Evolutionary conservation across 805 yeast species (phyloP).

Genomic region (Phaffomyces antillensis): DNA sequence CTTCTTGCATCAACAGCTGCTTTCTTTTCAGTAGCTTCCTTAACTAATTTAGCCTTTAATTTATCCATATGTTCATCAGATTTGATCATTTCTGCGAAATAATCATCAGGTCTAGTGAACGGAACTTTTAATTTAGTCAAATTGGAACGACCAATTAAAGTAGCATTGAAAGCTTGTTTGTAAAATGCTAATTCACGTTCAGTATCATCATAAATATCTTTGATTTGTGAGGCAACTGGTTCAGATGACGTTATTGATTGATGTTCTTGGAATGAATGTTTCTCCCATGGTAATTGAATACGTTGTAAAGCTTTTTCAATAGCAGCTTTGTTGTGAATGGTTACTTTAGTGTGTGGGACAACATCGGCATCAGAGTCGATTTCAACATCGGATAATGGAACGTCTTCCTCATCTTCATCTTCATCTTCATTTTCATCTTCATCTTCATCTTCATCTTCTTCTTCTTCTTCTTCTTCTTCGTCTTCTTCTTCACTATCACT

Average conservation of each 20-base stretch:
- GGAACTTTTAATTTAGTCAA: conserved; percentile 69
- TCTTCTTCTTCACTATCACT: conserved; percentile 38
- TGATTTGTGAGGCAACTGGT: conserved; percentile 58
- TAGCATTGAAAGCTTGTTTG: conserved; percentile 88
- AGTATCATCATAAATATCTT: conserved; percentile 90
- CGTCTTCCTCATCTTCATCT: conserved; percentile 71
- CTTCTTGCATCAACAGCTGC: conserved; percentile 90
- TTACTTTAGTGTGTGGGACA: conserved; percentile 84
- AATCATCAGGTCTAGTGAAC: conserved; percentile 89
- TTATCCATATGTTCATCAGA: conserved; percentile 97
- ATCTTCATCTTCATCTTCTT: conserved; percentile 34
- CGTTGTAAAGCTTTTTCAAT: conserved; percentile 61
- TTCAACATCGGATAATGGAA: conserved; percentile 87
- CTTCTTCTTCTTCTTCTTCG: conserved; percentile 32
- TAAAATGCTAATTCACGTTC: conserved; percentile 93
- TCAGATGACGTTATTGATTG: conserved; percentile 60
- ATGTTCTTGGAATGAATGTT: conserved; percentile 76
- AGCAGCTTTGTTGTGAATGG: conserved; percentile 85
- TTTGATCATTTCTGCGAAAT: conserved; percentile 98
- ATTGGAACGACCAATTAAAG: conserved; percentile 58
- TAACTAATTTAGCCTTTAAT: conserved; percentile 70
- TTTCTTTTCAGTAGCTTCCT: conserved; percentile 77
- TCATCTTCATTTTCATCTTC: conserved; percentile 46
- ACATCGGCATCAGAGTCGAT: conserved; percentile 91
- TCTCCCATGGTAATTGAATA: conserved; percentile 51